Evolutionary conservation across 164 flowering plant genomes (phyloP), one percentile per base, ranked within the genome.

Genomic region (Annona squamosa): DNA sequence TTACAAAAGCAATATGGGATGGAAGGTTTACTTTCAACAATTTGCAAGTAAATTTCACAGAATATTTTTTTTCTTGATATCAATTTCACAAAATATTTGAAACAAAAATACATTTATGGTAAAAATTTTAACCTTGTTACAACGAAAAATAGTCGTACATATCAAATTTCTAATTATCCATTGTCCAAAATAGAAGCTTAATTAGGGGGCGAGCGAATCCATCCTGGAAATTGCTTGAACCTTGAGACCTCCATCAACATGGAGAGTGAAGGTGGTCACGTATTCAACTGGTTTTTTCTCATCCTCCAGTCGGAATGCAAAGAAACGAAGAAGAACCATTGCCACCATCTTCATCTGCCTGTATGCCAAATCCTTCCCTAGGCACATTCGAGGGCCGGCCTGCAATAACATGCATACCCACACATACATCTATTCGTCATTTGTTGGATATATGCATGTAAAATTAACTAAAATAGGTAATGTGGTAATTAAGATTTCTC

Each of bases 311-410:
- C 79, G 86, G 76, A 87, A 92, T 65, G 77, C 75, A 73, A 89
- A 90, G 79, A 80, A 87, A 43, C 65, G 72, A 63, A 88, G 74
- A 56, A 92, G 89, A 12, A 84, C 81, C 17, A 79, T 76, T 7
- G 90, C 76, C 2, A 85, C 72, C 19, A 89, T 90, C 88, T 90
- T 92, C 97, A 92, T 89, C 72, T 89, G 90, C 67, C 89, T 68
- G 76, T 92, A 90, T 7, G 97, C 92, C 62, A 90, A 89, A 7
- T 89, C 93, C 71, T 85, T 89, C 9, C 93, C 95, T 16, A 90
- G 74, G 73, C 95, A 89, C 7, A 80, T 88, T 46, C 92, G 75
- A 37, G 95, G 95, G 19, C 95, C 93, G 2, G 87, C 97, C 97
- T 26, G 37, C 37, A 26, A 26, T 26, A 26, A 26, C 37, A 26